Evolutionary conservation across 2,329 filamentous ascomycete species (phyloP).

Genomic region (Arthroderma uncinatum): DNA sequence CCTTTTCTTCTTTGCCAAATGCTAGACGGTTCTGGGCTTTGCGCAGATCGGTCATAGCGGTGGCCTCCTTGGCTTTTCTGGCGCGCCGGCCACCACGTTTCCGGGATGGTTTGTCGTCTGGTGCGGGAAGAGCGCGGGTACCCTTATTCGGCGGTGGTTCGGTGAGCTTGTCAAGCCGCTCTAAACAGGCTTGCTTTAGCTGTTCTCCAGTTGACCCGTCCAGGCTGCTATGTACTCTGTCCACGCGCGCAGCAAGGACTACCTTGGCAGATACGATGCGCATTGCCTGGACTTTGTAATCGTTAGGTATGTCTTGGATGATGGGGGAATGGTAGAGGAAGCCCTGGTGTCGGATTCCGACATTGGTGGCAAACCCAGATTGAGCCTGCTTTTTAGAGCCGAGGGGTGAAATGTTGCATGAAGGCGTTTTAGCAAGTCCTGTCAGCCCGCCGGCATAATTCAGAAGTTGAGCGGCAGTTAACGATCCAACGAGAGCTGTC

Average conservation of each 20-base stretch:
- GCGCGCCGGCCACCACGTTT: conserved; percentile 87
- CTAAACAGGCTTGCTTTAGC: conserved; percentile 69
- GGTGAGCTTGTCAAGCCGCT: conserved; percentile 82
- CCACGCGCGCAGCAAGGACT: conserved; percentile 82
- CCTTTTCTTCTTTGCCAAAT: conserved; percentile 89
- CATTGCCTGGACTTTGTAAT: conserved; percentile 87
- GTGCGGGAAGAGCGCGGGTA: conserved; percentile 71
- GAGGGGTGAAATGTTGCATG: conserved; percentile 83
- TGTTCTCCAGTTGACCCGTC: conserved; percentile 76
- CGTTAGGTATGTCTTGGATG: conserved; percentile 70
- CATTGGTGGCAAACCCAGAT: conserved; percentile 80
- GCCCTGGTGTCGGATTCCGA: conserved; percentile 80
- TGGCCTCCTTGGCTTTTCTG: conserved; percentile 89
- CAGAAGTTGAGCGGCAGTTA: conserved; percentile 91
- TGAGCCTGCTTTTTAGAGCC: conserved; percentile 79
- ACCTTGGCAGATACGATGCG: conserved; percentile 89
- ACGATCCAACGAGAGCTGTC: conserved; percentile 76
- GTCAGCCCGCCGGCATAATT: conserved; percentile 84
- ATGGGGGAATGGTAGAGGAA: conserved; percentile 88
- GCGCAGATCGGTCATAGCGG: conserved; percentile 89
- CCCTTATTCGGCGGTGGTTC: conserved; percentile 86
- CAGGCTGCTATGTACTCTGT: conserved; percentile 68
- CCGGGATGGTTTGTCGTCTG: conserved; percentile 86
- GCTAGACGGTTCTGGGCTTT: conserved; percentile 95
- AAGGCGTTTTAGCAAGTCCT: conserved; percentile 79